A percentile compares a stretch with the other conserved stretches of the same genome.
phyloP scores from a whole-genome alignment of 2,329 filamentous ascomycete species.

The Xylaria sp. region DNA sequence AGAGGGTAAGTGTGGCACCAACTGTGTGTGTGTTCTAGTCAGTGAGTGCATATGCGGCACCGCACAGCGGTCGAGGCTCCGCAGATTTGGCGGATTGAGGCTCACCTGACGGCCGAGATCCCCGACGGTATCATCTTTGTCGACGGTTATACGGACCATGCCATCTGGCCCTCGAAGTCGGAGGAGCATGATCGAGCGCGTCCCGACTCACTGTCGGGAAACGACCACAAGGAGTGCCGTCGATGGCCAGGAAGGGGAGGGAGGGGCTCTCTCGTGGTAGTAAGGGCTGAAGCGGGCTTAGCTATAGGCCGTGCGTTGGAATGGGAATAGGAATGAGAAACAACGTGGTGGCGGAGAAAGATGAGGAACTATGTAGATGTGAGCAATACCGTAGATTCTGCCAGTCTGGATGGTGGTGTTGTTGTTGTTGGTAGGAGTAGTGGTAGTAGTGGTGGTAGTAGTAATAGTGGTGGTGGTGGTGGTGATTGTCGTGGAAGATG shows the following conservation, averaged over 20 bases:
- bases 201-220: not conserved
- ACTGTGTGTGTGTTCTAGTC: slow-evolving; percentile 46
- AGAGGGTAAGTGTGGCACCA: slow-evolving; percentile 63
- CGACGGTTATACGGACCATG: slow-evolving; percentile 83
- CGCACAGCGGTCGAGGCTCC: not conserved
- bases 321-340: not conserved
- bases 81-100: not conserved
- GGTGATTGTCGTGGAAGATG: not conserved
- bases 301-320: not conserved
- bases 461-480: not conserved
- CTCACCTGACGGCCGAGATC: slow-evolving; percentile 61
- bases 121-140: slow-evolving; percentile 74
- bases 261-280: not conserved
- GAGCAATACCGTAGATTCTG: not conserved
- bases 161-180: slow-evolving; percentile 91
- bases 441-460: not conserved
- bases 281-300: not conserved
- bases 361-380: not conserved
- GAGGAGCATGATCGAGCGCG: slow-evolving; percentile 69
- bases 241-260: not conserved
- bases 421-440: not conserved
- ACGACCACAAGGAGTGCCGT: not conserved
- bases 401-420: not conserved
- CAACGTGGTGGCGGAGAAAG: not conserved
- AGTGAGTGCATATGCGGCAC: not conserved